phyloP scores from a whole-genome alignment of 768 basidiomycete species.

The Leucosporidium scottii region DNA sequence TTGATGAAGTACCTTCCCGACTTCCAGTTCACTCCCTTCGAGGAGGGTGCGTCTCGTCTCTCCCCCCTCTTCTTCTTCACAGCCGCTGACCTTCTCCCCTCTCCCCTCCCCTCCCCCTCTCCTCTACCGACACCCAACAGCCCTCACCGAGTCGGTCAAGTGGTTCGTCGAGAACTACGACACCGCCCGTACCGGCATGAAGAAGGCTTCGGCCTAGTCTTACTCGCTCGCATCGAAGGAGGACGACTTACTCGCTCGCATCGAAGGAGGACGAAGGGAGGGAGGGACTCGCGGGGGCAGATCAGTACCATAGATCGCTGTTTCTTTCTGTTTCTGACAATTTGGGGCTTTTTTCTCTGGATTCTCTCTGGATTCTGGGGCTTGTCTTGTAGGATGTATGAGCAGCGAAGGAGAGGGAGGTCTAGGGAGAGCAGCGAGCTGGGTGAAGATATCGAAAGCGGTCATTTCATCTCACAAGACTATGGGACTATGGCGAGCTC shows the following conservation, averaged over 20 bases:
- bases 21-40: constrained; percentile 88
- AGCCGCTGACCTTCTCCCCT: not conserved
- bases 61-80: not conserved
- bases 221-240: not conserved
- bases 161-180: constrained; percentile 62
- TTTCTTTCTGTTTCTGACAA: no score
- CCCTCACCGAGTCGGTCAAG: constrained; percentile 65
- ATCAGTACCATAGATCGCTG: not conserved
- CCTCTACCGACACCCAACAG: constrained; percentile 38
- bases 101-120: no score
- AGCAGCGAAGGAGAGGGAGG: no score
- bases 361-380: no score
- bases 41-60: constrained; percentile 52
- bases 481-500: no score
- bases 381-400: no score
- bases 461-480: no score
- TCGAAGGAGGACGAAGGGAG: no score
- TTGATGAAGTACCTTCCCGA: constrained; percentile 65
- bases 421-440: no score
- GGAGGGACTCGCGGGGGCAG: not conserved
- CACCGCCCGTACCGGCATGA: constrained; percentile 22
- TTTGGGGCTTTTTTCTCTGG: no score
- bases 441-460: no score
- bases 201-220: not conserved
- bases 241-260: not conserved